Percentiles rank a stretch among this genome's conserved stretches.
Conservation (phyloP, 1,284 basidiomycete species). For the Ganoderma lucidum region DNA sequence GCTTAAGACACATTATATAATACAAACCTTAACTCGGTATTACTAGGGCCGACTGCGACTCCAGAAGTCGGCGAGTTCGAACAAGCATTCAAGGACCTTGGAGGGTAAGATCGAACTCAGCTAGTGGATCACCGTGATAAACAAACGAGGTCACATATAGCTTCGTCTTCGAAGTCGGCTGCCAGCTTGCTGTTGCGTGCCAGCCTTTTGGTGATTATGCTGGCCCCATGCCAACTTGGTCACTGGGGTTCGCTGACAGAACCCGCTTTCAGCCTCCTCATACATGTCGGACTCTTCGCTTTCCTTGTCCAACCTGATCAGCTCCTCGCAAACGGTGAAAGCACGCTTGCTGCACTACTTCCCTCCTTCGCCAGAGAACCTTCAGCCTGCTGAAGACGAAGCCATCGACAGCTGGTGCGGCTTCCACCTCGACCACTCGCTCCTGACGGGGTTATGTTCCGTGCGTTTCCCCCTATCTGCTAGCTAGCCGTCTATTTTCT, state of each 20-base stretch:
- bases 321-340: constrained; percentile 76
- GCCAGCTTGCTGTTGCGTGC: constrained; percentile 83
- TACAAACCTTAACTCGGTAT: constrained; percentile 4
- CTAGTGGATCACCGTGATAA: not conserved
- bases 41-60: constrained; percentile 73
- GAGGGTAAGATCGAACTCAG: constrained; percentile 54
- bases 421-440: constrained; percentile 86
- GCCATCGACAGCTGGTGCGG: constrained; percentile 85
- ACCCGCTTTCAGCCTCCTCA: constrained; percentile 55
- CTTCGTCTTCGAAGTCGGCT: constrained; percentile 83
- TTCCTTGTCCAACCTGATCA: constrained; percentile 70
- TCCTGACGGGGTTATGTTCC: constrained; percentile 90
- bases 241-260: not conserved
- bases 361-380: constrained; percentile 59
- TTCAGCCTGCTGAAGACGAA: constrained; percentile 57
- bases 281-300: constrained; percentile 69
- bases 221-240: not conserved
- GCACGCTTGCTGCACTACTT: constrained; percentile 94
- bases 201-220: constrained; percentile 77
- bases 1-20: not conserved
- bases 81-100: constrained; percentile 85
- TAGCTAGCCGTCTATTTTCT: too few species aligned
- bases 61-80: constrained; percentile 82
- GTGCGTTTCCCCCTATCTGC: constrained; percentile 47
- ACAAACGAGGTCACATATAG: constrained; percentile 44